Conservation (phyloP, 2,329 filamentous ascomycete species). For the Fusarium hostae region DNA sequence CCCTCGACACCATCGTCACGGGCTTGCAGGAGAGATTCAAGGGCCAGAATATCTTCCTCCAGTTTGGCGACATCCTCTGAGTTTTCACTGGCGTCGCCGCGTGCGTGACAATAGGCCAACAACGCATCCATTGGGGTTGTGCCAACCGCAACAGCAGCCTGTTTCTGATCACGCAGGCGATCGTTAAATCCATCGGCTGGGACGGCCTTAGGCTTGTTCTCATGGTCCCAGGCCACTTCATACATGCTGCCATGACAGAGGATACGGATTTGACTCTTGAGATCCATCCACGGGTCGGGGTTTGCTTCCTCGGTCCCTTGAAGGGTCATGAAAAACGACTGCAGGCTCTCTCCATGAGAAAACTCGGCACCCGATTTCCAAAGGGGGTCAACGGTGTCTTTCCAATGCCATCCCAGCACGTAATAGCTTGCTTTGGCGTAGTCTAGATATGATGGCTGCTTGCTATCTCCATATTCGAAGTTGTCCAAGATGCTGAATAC, state of each 20-base stretch:
- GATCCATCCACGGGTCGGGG: slow-evolving; percentile 25
- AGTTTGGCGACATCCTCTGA: slow-evolving; percentile 30
- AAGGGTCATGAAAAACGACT: slow-evolving; percentile 39
- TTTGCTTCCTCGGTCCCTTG: slow-evolving; percentile 4
- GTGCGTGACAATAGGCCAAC: slow-evolving; percentile 48
- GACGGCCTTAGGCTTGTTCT: slow-evolving; percentile 41
- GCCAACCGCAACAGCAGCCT: slow-evolving; percentile 48
- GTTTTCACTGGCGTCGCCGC: slow-evolving; percentile 30
- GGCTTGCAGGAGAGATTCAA: slow-evolving; percentile 45
- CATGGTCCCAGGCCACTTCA: slow-evolving; percentile 49
- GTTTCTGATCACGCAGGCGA: slow-evolving; percentile 33
- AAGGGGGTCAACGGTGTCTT: slow-evolving; percentile 37
- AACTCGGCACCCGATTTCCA: background rate
- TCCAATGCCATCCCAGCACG: slow-evolving; percentile 54
- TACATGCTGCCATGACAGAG: slow-evolving; percentile 54
- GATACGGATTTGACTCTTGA: slow-evolving; percentile 26
- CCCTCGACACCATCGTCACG: slow-evolving; percentile 49
- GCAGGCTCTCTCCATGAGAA: slow-evolving; percentile 26
- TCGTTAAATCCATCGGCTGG: slow-evolving; percentile 47
- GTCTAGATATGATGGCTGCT: slow-evolving; percentile 37
- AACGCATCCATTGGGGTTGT: slow-evolving; percentile 54
- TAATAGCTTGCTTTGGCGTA: slow-evolving; percentile 51
- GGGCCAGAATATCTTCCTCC: slow-evolving; percentile 43
- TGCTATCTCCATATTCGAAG: slow-evolving; percentile 47
- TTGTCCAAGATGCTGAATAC: slow-evolving; percentile 56